Base-by-base conservation (phyloP, 768 basidiomycete genomes). In the Lactifluus pinguis region DNA sequence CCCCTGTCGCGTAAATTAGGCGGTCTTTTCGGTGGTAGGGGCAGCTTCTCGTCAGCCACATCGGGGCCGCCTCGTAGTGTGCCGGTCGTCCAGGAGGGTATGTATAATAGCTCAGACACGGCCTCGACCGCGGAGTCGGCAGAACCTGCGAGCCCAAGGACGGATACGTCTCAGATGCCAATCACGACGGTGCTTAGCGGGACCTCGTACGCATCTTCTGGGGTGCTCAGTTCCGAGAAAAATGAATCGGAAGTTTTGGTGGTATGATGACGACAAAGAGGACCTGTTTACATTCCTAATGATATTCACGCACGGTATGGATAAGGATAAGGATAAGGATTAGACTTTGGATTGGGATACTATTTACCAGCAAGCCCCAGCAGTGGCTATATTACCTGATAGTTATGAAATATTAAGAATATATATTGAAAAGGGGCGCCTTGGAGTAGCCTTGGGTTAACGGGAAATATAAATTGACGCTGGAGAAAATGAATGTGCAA, bases 21-120 rank as follows among this genome's bases (percentile, higher is more conserved):
- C 4, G 84, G 83, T 9, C 83, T 90, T 71, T 90, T 90, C 69
- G 75, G 79, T 58, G 76, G 83, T 32, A 76, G 84, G 61, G 71
- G 69, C 7, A 84, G 81, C 67, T 71, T 79, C 44, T 79, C 83
- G 17, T 84, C 83, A 14, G 72, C 72, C 0, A 69, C 72, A 3
- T 64, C 76, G 0, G 47, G 71, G 68, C 71, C 62, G 68, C 71
- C 58, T 66, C 77, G 61, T 30, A 51, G 52, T 66, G 71, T 56
- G 55, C 58, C 64, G 55, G 67, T 56, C 53, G 68, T 65, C 41
- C 71, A 70, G 50, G 71, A 73, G 59, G 77, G 80, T 41, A 73
- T 79, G 56, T 78, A 76, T 58, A 81, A 80, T 62, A 71, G 77
- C 42, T 85, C 84, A 8, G 84, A 85, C 67, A 73, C 77, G 29